Conservation (phyloP, 306 rosid genomes). For the Canavalia gladiata region DNA sequence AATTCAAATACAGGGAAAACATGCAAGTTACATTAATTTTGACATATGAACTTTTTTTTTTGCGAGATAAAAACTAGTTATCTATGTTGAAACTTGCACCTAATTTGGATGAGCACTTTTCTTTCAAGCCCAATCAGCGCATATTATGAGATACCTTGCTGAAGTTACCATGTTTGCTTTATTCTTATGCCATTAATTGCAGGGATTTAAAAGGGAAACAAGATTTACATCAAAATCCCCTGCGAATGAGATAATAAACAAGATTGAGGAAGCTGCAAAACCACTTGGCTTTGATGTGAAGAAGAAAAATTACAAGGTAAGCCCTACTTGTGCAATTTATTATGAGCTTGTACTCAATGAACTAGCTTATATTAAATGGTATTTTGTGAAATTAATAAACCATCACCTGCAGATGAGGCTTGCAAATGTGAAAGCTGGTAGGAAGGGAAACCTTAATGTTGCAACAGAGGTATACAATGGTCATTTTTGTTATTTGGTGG, state of each 20-base stretch:
- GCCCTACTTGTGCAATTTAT: conserved; percentile 38
- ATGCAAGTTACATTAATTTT: not conserved
- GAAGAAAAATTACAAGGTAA: conserved; percentile 95
- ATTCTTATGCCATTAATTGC: conserved; percentile 27
- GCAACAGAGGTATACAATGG: conserved; percentile 81
- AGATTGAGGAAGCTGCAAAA: conserved; percentile 97
- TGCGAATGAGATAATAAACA: conserved; percentile 86
- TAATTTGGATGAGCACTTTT: conserved; percentile 25
- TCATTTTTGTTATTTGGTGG: conserved; percentile 18
- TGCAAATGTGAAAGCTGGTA: conserved; percentile 92
- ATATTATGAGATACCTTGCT: conserved; percentile 4
- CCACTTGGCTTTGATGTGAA: conserved; percentile 98
- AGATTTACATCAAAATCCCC: conserved; percentile 94
- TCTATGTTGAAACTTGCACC: conserved; percentile 10
- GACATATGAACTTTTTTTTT: not conserved
- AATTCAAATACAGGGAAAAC: conserved; percentile 9
- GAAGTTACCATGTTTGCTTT: not conserved
- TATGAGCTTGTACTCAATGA: not conserved
- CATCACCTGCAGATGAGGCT: conserved; percentile 79
- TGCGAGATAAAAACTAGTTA: not conserved
- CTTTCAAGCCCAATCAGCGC: not conserved
- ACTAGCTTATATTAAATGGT: conserved; percentile 8
- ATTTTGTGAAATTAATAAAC: conserved; percentile 26
- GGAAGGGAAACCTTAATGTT: conserved; percentile 98
- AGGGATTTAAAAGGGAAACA: conserved; percentile 96